A percentile compares a stretch with the other conserved stretches of the same genome.
These are phyloP conservation scores for Solanum hybrid DNA, from an alignment of 305 asterid species.

Conservation along the genomic window DNA sequence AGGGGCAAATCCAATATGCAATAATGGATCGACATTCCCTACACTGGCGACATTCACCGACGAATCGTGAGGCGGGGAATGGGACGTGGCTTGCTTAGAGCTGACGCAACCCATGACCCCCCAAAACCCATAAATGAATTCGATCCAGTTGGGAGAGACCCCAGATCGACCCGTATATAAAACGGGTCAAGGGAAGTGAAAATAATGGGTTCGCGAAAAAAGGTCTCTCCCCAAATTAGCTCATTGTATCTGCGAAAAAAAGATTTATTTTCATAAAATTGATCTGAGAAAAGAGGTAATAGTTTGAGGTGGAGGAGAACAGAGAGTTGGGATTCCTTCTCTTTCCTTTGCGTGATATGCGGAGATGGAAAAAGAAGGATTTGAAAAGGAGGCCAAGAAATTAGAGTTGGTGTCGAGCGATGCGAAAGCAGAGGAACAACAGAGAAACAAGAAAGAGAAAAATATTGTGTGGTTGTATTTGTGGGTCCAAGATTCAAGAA, in stretches of 20 bases:
- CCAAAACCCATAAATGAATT: slow-evolving; percentile 62
- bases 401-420: neutral
- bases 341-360: slow-evolving; percentile 27
- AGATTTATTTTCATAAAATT: neutral
- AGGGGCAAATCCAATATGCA: slow-evolving; percentile 21
- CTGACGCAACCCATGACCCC: slow-evolving; percentile 89
- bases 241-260: neutral
- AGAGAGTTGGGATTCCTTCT: slow-evolving; percentile 1
- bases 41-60: neutral
- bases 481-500: slow-evolving; percentile 14
- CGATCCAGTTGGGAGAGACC: neutral
- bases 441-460: slow-evolving; percentile 3
- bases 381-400: neutral
- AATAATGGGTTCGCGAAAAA: neutral
- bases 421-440: slow-evolving; percentile 9
- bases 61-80: slow-evolving; percentile 15
- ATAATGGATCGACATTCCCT: slow-evolving; percentile 15
- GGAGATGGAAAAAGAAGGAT: slow-evolving; percentile 12
- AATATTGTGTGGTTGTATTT: slow-evolving; percentile 7
- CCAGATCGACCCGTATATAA: neutral
- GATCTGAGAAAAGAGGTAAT: neutral
- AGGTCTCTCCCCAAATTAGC: neutral
- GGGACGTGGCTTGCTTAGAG: slow-evolving; percentile 59
- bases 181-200: neutral
- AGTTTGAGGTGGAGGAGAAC: neutral